These are phyloP conservation scores for Silene uniflora DNA, from an alignment of 148 eudicot genomes.

Conservation along the genomic window DNA sequence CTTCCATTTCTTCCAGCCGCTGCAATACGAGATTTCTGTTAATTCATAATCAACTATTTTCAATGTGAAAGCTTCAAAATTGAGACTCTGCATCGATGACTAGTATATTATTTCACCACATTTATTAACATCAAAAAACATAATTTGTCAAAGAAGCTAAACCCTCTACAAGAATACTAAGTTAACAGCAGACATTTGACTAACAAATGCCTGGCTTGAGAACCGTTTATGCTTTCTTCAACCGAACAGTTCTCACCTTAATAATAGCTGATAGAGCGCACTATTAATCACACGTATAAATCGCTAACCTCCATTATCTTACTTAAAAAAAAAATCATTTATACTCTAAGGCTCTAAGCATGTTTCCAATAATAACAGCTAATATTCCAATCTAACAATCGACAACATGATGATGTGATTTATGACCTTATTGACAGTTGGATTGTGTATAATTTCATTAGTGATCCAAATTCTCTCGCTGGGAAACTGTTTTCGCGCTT, in stretches of 20 bases:
- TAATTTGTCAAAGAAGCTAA: neutral
- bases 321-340: neutral
- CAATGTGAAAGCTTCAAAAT: neutral
- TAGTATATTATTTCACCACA: neutral
- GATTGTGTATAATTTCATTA: constrained; percentile 96
- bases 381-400: neutral
- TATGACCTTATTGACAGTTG: constrained; percentile 83
- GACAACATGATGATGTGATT: neutral
- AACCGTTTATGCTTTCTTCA: constrained; percentile 8
- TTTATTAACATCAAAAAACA: neutral
- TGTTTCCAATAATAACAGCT: neutral
- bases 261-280: neutral
- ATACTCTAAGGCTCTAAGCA: neutral
- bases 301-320: neutral
- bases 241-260: neutral
- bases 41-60: constrained; percentile 1
- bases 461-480: constrained; percentile 83
- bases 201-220: neutral
- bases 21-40: constrained; percentile 30
- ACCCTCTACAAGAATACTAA: neutral
- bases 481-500: constrained; percentile 89
- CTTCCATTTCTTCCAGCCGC: constrained; percentile 86
- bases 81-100: no score
- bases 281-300: no score
- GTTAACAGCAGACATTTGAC: neutral